A percentile compares a stretch with the other conserved stretches of the same genome.
Conservation (phyloP, 176 grass and related monocot genomes). For the Phoenix dactylifera region DNA sequence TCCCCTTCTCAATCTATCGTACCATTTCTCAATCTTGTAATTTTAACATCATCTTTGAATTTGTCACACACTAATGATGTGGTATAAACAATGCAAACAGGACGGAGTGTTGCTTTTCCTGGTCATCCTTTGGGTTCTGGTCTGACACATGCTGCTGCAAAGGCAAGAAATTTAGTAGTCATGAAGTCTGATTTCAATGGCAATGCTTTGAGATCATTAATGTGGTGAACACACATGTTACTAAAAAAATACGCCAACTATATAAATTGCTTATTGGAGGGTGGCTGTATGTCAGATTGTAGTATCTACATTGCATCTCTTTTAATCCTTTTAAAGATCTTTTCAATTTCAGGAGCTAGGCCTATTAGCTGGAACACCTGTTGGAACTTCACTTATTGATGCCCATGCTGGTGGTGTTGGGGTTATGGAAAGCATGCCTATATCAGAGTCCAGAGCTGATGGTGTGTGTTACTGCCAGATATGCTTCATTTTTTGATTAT, state of each 20-base stretch:
- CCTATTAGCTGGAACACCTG: constrained; percentile 63
- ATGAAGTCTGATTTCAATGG: constrained; percentile 17
- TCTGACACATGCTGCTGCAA: constrained; percentile 70
- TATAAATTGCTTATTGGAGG: no score
- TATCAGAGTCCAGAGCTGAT: constrained; percentile 43
- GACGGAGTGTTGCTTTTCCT: constrained; percentile 89
- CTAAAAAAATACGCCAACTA: no score
- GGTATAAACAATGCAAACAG: constrained; percentile 33
- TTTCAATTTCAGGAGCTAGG: constrained; percentile 62
- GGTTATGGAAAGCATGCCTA: constrained; percentile 66
- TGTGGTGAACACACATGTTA: no score
- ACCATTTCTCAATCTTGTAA: constrained; percentile 2
- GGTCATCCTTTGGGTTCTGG: constrained; percentile 96
- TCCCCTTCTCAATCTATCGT: background rate
- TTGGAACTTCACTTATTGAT: constrained; percentile 95
- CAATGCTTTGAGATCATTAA: background rate
- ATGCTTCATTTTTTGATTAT: background rate
- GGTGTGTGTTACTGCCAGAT: constrained; percentile 18
- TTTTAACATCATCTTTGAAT: background rate
- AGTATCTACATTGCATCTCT: background rate
- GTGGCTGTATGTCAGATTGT: background rate
- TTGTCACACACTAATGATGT: no score
- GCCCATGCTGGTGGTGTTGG: constrained; percentile 95
- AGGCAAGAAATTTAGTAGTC: constrained; percentile 52
- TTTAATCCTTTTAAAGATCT: constrained; percentile 6